Evolutionary conservation across 2,329 filamentous ascomycete species (phyloP).

Genomic region (Pestalotiopsis sp.): DNA sequence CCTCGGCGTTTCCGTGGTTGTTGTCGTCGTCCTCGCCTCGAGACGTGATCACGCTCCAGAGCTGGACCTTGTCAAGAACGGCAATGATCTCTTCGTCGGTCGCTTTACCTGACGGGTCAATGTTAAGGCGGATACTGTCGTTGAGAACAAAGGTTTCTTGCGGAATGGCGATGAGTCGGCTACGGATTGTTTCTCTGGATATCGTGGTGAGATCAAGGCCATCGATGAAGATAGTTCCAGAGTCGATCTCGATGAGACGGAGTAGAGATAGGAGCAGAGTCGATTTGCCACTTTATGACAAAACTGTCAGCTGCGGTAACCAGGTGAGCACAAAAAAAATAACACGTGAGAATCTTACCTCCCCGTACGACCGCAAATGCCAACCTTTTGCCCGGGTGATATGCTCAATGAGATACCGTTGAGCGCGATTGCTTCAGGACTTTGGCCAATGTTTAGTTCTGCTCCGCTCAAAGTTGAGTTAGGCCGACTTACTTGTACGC

Average conservation of each 20-base stretch:
- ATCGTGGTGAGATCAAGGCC: background rate
- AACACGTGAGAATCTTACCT: background rate
- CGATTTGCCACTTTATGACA: conserved; percentile 3
- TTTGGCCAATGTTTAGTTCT: background rate
- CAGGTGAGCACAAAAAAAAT: background rate
- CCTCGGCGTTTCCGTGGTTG: background rate
- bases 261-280: conserved; percentile 6
- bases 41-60: conserved; percentile 11
- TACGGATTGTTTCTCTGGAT: background rate
- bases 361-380: conserved; percentile 13
- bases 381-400: conserved; percentile 10
- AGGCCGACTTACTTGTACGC: conserved; percentile 15
- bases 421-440: background rate
- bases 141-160: conserved; percentile 10
- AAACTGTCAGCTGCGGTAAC: background rate
- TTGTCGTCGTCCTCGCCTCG: background rate
- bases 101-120: conserved; percentile 7
- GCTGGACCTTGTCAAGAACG: conserved; percentile 7
- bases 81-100: conserved; percentile 1
- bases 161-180: conserved; percentile 3
- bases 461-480: background rate
- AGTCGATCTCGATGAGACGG: conserved; percentile 7
- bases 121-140: conserved; percentile 8
- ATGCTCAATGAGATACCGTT: conserved; percentile 9
- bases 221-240: conserved; percentile 10